Percentiles rank a stretch among this genome's conserved stretches.
Evolutionary conservation across 176 grass and related monocot species (phyloP).

Genomic region (Carex pumila): DNA sequence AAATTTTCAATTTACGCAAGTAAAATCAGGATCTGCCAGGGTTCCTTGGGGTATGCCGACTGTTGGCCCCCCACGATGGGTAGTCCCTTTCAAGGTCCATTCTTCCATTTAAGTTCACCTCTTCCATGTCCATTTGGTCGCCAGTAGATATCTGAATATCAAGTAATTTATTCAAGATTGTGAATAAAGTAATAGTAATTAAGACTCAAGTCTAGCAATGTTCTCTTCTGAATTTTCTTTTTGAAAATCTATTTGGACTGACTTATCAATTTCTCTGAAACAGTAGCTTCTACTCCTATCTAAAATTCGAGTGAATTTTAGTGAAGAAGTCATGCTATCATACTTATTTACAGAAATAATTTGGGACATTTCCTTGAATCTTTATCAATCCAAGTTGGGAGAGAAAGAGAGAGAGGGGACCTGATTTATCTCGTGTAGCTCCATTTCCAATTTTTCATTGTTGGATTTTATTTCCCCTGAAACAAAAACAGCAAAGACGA

Average conservation of each 20-base stretch:
- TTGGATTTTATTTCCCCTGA: constrained; percentile 14
- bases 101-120: constrained; percentile 5
- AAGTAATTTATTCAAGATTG: neutral
- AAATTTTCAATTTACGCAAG: neutral
- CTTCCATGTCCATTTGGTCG: neutral
- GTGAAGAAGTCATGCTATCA: neutral
- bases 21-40: constrained; percentile 10
- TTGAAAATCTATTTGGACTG: no score
- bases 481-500: constrained; percentile 1
- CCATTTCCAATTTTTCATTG: neutral
- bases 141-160: constrained; percentile 1
- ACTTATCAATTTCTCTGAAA: no score
- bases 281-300: no score
- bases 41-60: neutral
- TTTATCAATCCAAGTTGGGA: neutral
- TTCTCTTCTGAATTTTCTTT: no score
- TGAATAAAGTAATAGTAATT: neutral
- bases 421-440: neutral
- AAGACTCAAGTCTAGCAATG: no score
- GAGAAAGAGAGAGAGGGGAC: constrained; percentile 15
- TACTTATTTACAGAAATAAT: neutral
- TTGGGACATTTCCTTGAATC: neutral
- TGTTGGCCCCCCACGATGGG: neutral
- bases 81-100: constrained; percentile 22
- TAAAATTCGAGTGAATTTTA: no score